A percentile compares a stretch with the other conserved stretches of the same genome.
These are phyloP conservation scores for Penicillium alfredii DNA, from an alignment of 495 filamentous ascomycete genomes.

Conservation along the genomic window DNA sequence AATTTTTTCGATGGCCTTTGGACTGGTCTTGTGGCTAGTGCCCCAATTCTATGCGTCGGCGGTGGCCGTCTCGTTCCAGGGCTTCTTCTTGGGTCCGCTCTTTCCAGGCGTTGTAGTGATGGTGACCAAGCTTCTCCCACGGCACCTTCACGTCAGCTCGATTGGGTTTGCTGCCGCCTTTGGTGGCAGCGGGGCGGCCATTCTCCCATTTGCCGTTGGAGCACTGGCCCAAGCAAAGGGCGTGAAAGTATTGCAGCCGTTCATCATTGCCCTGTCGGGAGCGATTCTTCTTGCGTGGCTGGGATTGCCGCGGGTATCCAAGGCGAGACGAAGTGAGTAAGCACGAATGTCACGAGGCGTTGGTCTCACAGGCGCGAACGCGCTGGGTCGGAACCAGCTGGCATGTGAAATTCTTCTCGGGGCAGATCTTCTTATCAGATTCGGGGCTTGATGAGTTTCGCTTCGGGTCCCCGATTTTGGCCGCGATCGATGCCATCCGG, in stretches of 20 bases:
- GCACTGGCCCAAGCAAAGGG: constrained; percentile 77
- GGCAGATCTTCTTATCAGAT: constrained; percentile 6
- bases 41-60: constrained; percentile 69
- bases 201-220: constrained; percentile 80
- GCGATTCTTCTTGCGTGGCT: constrained; percentile 54
- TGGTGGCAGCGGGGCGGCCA: constrained; percentile 70
- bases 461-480: no score
- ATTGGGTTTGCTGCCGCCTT: constrained; percentile 82
- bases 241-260: constrained; percentile 71
- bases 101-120: constrained; percentile 75
- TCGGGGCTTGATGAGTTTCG: no score
- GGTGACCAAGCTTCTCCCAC: constrained; percentile 75
- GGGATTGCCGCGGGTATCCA: constrained; percentile 30
- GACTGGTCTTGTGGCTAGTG: constrained; percentile 61
- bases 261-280: constrained; percentile 61
- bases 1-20: constrained; percentile 44
- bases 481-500: no score
- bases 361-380: no score
- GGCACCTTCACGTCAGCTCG: constrained; percentile 69
- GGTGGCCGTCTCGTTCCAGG: constrained; percentile 60
- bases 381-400: background rate
- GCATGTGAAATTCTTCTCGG: constrained; percentile 1
- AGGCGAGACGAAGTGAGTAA: constrained; percentile 16
- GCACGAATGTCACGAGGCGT: no score
- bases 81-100: constrained; percentile 62